Conservation (phyloP, 352 stramenopile species). For the Globisporangium acanthophoron region DNA sequence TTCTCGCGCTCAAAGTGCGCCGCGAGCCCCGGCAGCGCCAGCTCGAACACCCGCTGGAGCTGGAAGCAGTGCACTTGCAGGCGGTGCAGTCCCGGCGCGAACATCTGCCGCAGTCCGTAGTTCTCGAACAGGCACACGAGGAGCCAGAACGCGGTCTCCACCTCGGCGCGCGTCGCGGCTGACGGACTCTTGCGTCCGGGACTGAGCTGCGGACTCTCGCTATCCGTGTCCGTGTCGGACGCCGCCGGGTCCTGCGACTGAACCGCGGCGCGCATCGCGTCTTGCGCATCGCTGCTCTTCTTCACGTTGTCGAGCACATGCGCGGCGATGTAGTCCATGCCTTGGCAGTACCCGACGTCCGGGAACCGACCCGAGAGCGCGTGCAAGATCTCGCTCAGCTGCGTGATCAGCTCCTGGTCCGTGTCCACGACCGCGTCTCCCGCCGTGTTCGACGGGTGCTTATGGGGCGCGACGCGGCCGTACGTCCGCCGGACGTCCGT, state of each 20-base stretch:
- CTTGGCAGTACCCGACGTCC: conserved; percentile 83
- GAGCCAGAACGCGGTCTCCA: conserved; percentile 78
- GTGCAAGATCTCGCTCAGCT: conserved; percentile 79
- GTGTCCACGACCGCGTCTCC: conserved; percentile 43
- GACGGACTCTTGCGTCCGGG: conserved; percentile 21
- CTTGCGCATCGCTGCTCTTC: conserved; percentile 45
- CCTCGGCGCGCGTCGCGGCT: conserved; percentile 39
- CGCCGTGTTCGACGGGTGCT: conserved; percentile 46
- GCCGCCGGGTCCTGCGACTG: conserved; percentile 3
- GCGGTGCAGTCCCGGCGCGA: conserved; percentile 59
- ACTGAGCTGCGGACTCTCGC: conserved; percentile 15
- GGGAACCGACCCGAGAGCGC: conserved; percentile 73
- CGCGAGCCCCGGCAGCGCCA: conserved; percentile 44
- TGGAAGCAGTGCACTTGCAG: conserved; percentile 83
- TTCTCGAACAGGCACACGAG: conserved; percentile 76
- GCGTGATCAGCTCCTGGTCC: conserved; percentile 65
- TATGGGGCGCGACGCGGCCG: conserved; percentile 74
- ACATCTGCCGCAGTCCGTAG: conserved; percentile 78
- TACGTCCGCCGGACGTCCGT: conserved; percentile 85
- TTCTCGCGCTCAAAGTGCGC: conserved; percentile 76
- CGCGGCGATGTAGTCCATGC: conserved; percentile 86
- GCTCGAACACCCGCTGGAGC: conserved; percentile 58
- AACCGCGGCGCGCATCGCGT: conserved; percentile 5
- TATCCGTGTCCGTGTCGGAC: conserved; percentile 10
- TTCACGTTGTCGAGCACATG: conserved; percentile 81